phyloP scores from a whole-genome alignment of 179 eudicot genomes.

The Vitellaria paradoxa region DNA sequence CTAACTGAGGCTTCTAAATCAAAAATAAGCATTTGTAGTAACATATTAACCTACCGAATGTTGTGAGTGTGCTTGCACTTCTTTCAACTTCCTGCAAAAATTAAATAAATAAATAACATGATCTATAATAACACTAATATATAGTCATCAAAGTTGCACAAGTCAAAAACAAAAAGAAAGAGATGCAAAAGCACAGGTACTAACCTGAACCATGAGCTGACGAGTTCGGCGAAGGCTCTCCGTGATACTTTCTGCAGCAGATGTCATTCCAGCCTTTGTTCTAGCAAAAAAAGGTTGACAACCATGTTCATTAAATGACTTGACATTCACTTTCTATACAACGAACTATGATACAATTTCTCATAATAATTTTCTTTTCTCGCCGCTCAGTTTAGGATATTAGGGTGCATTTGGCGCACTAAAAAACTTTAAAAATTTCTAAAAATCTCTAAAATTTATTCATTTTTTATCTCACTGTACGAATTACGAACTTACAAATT shows the following conservation, averaged over 20 bases:
- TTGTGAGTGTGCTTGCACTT: constrained; percentile 67
- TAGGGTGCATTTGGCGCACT: too few relatives aligned
- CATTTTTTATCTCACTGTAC: too few relatives aligned
- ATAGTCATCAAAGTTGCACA: background rate
- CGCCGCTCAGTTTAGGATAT: too few relatives aligned
- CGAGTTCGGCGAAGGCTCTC: constrained; percentile 92
- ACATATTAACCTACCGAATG: constrained; percentile 53
- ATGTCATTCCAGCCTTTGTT: constrained; percentile 90
- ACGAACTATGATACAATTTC: background rate
- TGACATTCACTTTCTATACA: background rate
- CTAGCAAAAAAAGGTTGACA: constrained; percentile 26
- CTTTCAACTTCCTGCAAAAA: constrained; percentile 82
- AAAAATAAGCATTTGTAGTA: background rate
- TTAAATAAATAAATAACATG: background rate
- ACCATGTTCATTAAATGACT: background rate
- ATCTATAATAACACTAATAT: background rate
- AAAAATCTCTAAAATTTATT: too few relatives aligned
- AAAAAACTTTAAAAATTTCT: too few relatives aligned
- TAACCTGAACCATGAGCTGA: constrained; percentile 95
- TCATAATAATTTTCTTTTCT: background rate
- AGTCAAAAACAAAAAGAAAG: background rate
- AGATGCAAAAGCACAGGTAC: background rate
- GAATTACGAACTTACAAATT: too few relatives aligned
- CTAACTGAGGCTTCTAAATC: background rate
- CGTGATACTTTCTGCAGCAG: constrained; percentile 96